Base-by-base conservation (phyloP, 176 grass and related monocot species). In the Cenchrus purpureus region DNA sequence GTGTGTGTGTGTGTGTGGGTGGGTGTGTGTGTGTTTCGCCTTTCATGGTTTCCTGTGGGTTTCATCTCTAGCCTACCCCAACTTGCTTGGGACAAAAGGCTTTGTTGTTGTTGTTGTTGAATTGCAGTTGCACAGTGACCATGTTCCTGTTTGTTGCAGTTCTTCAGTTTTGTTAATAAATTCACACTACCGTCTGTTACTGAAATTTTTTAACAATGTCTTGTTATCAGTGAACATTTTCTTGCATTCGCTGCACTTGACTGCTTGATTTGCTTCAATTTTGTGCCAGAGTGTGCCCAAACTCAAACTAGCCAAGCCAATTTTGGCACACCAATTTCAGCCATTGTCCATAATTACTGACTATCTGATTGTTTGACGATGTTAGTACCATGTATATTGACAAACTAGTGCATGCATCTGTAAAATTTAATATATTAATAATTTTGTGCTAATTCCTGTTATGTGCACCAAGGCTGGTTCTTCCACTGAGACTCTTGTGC, bases 281-380 rank as follows among this genome's bases (percentile, higher is more conserved):
- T 29, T 63, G 60, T 12, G n/a, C 10, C 4, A 17, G 7, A 63
- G 60, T 63, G n/a, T 63, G 22, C 22, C 22, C 10, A 63, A 29
- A 10, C n/a, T 10, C 10, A 63, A 29, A 10, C 10, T 63, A 28
- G n/a, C 9, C 22, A 63, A 63, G n/a, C n/a, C 22, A 63, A 61
- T 10, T 61, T 61, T 61, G 17, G 56, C 7, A 2, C 5, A 57
- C 15, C 54, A 22, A 61, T 22, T 61, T 61, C 10, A 2, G 58
- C 19, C 19, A 12, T 69, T 11, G 15, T 20, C 16, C 29, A 22
- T 79, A 69, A 48, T 63, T 80, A 17, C 40, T 49, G 44, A 55
- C 31, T 56, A 32, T 69, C 54, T 76, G 29, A 11, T 19, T 48
- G 34, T 22, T 80, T 89, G 66, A 74, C 58, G 28, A 37, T 63